Evolutionary conservation across 208 protist species (phyloP), one percentile per base, ranked within the genome.

Genomic region (Leishmania gerbilli): DNA sequence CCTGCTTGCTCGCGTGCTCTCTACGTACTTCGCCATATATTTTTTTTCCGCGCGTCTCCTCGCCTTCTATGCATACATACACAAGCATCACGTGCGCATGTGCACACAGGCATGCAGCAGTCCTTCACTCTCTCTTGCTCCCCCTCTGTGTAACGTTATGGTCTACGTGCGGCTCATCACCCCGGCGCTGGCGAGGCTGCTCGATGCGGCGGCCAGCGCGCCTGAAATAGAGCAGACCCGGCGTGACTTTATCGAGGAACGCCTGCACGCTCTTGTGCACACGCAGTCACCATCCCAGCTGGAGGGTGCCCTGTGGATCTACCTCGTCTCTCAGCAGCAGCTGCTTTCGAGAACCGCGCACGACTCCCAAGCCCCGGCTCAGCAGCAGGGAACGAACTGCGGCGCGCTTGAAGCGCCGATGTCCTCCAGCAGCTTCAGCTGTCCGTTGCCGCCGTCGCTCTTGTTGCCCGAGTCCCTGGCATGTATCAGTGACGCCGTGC

Each of bases 291-390:
- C 82, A 9, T 85, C 82, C 17, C 71, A 62, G 45, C 78, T 85
- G 19, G 82, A 85, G 62, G 79, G 68, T 71, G 82, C 82, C 3
- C 31, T 85, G 49, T 85, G 82, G 82, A 69, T 85, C 49, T 82
- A 75, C 27, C 56, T 85, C 1, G 53, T 79, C 8, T 15, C 77
- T 37, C 77, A 79, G 58, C 62, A 67, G 40, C 82, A 85, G 40
- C 82, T 85, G 15, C 55, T 84, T 11, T 49, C 62, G 9, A 62
- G 49, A 47, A n/a, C 56, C 37, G 27, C 24, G 34, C 27, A n/a
- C 40, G 27, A 58, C 21, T 45, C 24, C 40, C 15, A 51, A 37
- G 37, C 56, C 24, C 31, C 74, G 31, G 34, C 47, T 47, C 37
- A 19, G 47, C 53, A 65, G 74, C 74, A 31, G 1, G 76, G 62